These are phyloP conservation scores for Colletotrichum plurivorum DNA, from an alignment of 2,329 filamentous ascomycete genomes.

Conservation along the genomic window DNA sequence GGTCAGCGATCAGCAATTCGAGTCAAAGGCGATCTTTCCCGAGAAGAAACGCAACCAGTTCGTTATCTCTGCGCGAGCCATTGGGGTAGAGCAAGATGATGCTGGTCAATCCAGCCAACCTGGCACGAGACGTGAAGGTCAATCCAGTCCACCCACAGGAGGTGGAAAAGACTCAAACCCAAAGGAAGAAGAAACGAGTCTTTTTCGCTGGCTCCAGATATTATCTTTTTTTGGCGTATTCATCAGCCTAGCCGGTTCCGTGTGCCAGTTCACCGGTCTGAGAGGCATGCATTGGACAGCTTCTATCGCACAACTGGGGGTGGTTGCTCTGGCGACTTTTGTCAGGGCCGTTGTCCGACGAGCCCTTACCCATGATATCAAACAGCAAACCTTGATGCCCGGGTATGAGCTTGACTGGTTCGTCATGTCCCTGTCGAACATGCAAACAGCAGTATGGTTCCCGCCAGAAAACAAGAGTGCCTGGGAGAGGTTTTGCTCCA, in stretches of 20 bases:
- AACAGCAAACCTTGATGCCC: not conserved
- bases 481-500: too few relatives aligned
- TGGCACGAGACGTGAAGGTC: too few relatives aligned
- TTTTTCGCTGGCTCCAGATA: too few relatives aligned
- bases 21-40: not conserved
- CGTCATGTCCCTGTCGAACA: not conserved
- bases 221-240: not conserved
- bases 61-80: not conserved
- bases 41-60: not conserved
- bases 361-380: too few relatives aligned
- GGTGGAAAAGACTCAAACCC: too few relatives aligned
- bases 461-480: too few relatives aligned
- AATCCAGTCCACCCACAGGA: too few relatives aligned
- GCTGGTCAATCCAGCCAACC: too few relatives aligned
- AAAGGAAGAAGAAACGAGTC: too few relatives aligned
- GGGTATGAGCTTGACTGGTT: not conserved
- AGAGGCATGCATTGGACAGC: not conserved
- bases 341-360: not conserved
- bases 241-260: not conserved
- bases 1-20: not conserved
- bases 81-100: not conserved
- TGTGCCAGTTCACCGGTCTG: not conserved
- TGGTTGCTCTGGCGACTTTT: not conserved
- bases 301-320: not conserved
- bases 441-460: not conserved